A percentile compares a stretch with the other conserved stretches of the same genome.
Conservation (phyloP, 1,284 basidiomycete genomes). For the Rhodotorula sp. region DNA sequence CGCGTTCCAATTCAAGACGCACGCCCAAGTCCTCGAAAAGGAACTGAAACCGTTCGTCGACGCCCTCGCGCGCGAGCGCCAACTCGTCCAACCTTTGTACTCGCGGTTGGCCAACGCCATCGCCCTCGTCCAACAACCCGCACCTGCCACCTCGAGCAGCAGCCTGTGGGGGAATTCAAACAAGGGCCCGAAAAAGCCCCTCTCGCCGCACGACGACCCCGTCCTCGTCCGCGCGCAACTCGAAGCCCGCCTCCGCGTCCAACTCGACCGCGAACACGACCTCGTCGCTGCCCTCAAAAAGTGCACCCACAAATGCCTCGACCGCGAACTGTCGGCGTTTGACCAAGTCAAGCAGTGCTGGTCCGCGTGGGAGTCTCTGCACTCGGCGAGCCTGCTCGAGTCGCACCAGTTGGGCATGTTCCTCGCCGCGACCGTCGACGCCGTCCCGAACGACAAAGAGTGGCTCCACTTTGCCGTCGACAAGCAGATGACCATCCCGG, state of each 20-base stretch:
- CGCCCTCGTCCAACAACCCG: slow-evolving; percentile 3
- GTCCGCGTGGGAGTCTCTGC: slow-evolving; percentile 29
- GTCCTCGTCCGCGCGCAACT: slow-evolving; percentile 29
- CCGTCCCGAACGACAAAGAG: slow-evolving; percentile 31
- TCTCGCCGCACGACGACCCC: slow-evolving; percentile 28
- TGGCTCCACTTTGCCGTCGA: slow-evolving; percentile 37
- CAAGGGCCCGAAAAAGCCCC: neutral
- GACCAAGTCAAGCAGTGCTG: slow-evolving; percentile 22
- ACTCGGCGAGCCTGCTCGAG: slow-evolving; percentile 31
- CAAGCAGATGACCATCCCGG: slow-evolving; percentile 23
- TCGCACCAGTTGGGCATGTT: slow-evolving; percentile 38
- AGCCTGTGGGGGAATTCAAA: neutral
- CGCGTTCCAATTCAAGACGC: slow-evolving; percentile 26
- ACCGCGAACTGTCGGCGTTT: slow-evolving; percentile 24
- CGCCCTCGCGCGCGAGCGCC: slow-evolving; percentile 27
- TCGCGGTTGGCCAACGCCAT: neutral
- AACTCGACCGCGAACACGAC: slow-evolving; percentile 35
- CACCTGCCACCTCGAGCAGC: slow-evolving; percentile 6
- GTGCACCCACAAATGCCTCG: slow-evolving; percentile 28
- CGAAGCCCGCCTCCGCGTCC: slow-evolving; percentile 30
- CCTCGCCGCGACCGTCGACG: slow-evolving; percentile 32
- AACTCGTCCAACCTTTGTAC: neutral
- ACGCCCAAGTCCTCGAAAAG: slow-evolving; percentile 31
- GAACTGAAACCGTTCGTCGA: slow-evolving; percentile 31
- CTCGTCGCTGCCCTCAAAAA: slow-evolving; percentile 21